Base-by-base conservation (phyloP, 2,329 filamentous ascomycete species). In the Penicillium sp. region DNA sequence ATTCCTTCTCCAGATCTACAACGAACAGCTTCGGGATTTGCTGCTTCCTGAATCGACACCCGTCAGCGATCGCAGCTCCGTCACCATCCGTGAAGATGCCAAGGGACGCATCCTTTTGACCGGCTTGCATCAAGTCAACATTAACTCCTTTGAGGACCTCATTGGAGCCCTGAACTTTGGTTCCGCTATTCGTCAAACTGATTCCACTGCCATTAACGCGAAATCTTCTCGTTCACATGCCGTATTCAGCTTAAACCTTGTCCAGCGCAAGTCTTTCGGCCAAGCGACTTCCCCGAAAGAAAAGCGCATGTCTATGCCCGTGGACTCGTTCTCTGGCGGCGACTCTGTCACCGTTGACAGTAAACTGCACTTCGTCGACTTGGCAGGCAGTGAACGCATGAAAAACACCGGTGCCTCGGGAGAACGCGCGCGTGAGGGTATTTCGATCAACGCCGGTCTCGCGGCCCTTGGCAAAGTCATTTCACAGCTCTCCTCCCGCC, bases 371-470 rank as follows among this genome's bases (percentile, higher is more conserved):
- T 98, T 98, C 65, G 93, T 98, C 49, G 93, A 98, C 80, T 74
- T 98, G 67, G 93, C 93, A 42, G 93, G 93, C 55, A 97, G 93
- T 66, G 93, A 98, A 72, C 82, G 93, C 58, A 74, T 98, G 62
- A 98, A 98, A 74, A 97, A 98, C 61, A 98, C 93, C 0, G 89
- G 89, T 27, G 93, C 93, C 0, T 90, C 95, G 53, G 93, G 93
- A 35, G 93, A 97, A 59, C 81, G 93, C 47, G 93, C 93, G 31
- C 91, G 84, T 66, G 93, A 98, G 69, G 93, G 93, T 58, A 98
- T 98, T 50, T 95, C 91, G 10, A 98, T 98, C 75, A 98, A 98
- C 63, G 93, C 87, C 31, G 93, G 93, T 49, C 80, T 98, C 50
- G 93, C 93, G 40, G 91, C 90, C 50, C 76, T 98, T 22, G 93